Evolutionary conservation across 371 early-diverging fungal species (phyloP).

Genomic region (Mucor lusitanicus): DNA sequence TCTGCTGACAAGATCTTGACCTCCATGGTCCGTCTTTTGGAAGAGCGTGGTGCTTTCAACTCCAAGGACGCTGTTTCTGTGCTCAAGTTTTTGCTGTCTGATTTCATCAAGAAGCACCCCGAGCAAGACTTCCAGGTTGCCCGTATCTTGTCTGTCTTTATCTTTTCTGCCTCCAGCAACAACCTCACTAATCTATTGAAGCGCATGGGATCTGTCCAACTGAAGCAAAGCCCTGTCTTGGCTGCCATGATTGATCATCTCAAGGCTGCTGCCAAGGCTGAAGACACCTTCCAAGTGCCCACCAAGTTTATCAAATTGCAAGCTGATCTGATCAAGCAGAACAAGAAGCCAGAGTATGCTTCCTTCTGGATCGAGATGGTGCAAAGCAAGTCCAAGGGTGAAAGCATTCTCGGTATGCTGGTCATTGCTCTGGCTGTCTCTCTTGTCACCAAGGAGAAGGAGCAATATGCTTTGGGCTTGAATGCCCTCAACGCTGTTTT

Average conservation of each 20-base stretch:
- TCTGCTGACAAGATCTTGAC: slow-evolving; percentile 40
- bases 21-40: slow-evolving; percentile 25
- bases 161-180: slow-evolving; percentile 28
- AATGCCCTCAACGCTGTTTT: slow-evolving; percentile 10
- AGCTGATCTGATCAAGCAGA: slow-evolving; percentile 29
- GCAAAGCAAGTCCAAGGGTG: slow-evolving; percentile 11
- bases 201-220: neutral
- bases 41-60: slow-evolving; percentile 29
- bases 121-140: slow-evolving; percentile 23
- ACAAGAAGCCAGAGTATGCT: slow-evolving; percentile 1
- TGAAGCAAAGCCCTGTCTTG: slow-evolving; percentile 13
- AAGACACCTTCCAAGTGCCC: slow-evolving; percentile 17
- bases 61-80: slow-evolving; percentile 26
- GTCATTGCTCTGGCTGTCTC: slow-evolving; percentile 28
- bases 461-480: slow-evolving; percentile 11
- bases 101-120: slow-evolving; percentile 30
- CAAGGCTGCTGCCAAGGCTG: slow-evolving; percentile 8
- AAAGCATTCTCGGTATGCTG: slow-evolving; percentile 35
- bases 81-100: slow-evolving; percentile 34
- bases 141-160: slow-evolving; percentile 33
- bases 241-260: slow-evolving; percentile 19
- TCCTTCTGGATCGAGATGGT: slow-evolving; percentile 37
- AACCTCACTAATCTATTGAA: slow-evolving; percentile 19
- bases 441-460: slow-evolving; percentile 10
- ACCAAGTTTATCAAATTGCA: slow-evolving; percentile 33